Evolutionary conservation across 2,329 filamentous ascomycete species (phyloP), one percentile per base, ranked within the genome.

Genomic region (Nannizziopsis barbatae): DNA sequence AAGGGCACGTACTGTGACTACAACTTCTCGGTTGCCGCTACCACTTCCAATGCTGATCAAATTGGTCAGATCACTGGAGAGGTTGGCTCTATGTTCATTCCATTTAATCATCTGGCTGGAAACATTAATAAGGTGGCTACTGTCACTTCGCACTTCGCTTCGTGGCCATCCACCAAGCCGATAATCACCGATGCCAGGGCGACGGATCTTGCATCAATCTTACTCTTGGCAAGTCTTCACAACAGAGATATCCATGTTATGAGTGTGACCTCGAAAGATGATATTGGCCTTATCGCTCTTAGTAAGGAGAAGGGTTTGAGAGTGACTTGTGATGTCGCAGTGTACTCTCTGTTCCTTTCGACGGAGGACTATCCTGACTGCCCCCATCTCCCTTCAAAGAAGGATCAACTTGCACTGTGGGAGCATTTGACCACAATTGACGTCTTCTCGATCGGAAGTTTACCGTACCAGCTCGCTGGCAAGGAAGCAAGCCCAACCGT

Each of bases 61-160:
- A 83, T 89, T 60, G 81, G 79, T 59, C 75, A 81, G 55, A 75
- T 88, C 49, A 79, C 80, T 14, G 73, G 76, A 42, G 83, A 88
- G 56, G 84, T 89, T 49, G 85, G 84, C 22, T 86, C 84, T 15
- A 73, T 89, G 38, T 89, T 87, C 69, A 84, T 89, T 53, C 84
- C 84, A 11, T 89, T 89, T 73, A 86, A 89, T 66, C 72, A 86
- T 64, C 71, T 88, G 20, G 84, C 83, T 51, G 84, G 83, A 57
- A 89, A 88, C 65, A 87, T 89, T 64, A 87, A 80, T 75, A 86
- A 86, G 71, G 84, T 88, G 40, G 83, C 84, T 15, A 80, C 84
- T 8, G 83, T 88, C 53, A 86, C 83, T 46, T 78, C 81, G 52
- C 84, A 89, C 70, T 89, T 89, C 59, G 81, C 81, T 52, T 75